phyloP scores from a whole-genome alignment of 768 basidiomycete genomes.

The Calocera viscosa region DNA sequence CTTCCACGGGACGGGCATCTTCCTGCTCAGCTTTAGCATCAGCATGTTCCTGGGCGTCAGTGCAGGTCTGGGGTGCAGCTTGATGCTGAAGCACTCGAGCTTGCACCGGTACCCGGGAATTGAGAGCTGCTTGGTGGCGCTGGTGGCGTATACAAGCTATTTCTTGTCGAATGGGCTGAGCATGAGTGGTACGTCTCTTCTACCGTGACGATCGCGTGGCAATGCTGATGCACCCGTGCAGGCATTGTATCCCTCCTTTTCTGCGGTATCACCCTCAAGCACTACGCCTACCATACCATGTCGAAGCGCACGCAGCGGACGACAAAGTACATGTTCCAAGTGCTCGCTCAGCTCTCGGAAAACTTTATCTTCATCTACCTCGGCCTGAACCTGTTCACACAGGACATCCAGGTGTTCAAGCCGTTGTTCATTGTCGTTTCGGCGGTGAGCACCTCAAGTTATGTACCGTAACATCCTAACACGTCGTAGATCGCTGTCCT shows the following conservation, averaged over 20 bases:
- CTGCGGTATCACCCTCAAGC: conserved; percentile 97
- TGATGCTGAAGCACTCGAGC: conserved; percentile 88
- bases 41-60: conserved; percentile 88
- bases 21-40: conserved; percentile 86
- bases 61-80: conserved; percentile 82
- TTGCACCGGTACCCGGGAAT: conserved; percentile 79
- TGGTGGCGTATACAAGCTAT: conserved; percentile 92
- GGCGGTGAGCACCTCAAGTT: conserved; percentile 34
- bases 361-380: conserved; percentile 99
- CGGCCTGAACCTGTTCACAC: conserved; percentile 91
- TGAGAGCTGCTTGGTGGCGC: conserved; percentile 89
- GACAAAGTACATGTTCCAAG: conserved; percentile 89
- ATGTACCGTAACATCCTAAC: not conserved
- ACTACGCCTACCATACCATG: conserved; percentile 99
- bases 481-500: conserved; percentile 56
- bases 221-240: conserved; percentile 31
- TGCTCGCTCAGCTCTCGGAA: conserved; percentile 86
- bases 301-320: conserved; percentile 85
- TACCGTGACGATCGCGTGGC: no score
- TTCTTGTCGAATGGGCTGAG: conserved; percentile 95
- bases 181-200: conserved; percentile 41
- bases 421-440: conserved; percentile 90
- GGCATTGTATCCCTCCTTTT: conserved; percentile 96
- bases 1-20: conserved; percentile 95
- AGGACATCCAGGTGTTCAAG: conserved; percentile 76